phyloP scores from a whole-genome alignment of 148 eudicot genomes.

The Silene conica region DNA sequence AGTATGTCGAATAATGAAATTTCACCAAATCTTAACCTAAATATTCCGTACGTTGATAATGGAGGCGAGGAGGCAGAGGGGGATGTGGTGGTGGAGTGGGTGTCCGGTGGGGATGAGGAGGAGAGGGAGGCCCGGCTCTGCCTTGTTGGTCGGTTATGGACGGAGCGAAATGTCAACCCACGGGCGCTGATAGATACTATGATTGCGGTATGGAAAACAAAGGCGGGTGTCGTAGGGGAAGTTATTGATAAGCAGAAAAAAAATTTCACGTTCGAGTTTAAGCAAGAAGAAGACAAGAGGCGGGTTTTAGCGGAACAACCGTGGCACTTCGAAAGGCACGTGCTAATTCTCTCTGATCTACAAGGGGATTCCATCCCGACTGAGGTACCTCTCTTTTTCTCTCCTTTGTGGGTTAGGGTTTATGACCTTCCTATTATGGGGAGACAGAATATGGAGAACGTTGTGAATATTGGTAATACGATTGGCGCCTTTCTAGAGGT shows the following conservation, averaged over 20 bases:
- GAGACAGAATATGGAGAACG: background rate
- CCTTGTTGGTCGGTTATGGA: background rate
- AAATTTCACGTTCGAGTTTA: background rate
- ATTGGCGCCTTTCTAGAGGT: background rate
- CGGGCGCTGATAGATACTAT: background rate
- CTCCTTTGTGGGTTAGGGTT: background rate
- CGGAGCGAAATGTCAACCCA: background rate
- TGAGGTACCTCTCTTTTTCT: background rate
- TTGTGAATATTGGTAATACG: background rate
- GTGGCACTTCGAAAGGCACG: background rate
- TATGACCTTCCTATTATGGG: background rate
- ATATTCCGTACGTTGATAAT: no score
- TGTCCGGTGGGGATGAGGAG: no score
- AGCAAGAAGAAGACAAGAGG: background rate
- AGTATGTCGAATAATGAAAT: no score
- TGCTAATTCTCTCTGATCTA: background rate
- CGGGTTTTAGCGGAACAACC: background rate
- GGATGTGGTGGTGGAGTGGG: no score
- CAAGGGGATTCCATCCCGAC: background rate
- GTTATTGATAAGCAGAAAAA: background rate
- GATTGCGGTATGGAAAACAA: background rate
- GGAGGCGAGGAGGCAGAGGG: no score
- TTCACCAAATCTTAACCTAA: no score
- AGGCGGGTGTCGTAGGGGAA: background rate
- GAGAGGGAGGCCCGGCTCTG: no score